These are phyloP conservation scores for Calocybe indica DNA, from an alignment of 768 basidiomycete species.

Conservation along the genomic window DNA sequence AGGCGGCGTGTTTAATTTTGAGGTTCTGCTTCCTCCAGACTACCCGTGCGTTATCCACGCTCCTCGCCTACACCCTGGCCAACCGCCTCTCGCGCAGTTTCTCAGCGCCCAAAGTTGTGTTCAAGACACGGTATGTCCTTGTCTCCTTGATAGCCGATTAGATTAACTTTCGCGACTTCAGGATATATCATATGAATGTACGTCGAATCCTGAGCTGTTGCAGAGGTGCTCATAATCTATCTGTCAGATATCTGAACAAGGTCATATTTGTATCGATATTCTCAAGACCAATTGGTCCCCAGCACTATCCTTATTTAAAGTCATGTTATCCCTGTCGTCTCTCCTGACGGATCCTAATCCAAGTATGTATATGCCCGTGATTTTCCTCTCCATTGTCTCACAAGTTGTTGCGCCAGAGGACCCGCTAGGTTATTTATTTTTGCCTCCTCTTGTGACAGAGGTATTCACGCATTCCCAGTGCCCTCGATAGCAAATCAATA, in stretches of 20 bases:
- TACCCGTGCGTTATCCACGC: constrained; percentile 61
- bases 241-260: constrained; percentile 61
- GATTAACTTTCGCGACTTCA: constrained; percentile 16
- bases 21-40: constrained; percentile 60
- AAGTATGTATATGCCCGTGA: constrained; percentile 39
- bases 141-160: background rate
- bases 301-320: constrained; percentile 89
- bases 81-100: constrained; percentile 40
- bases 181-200: constrained; percentile 87
- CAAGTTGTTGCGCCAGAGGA: constrained; percentile 41
- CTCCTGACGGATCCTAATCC: constrained; percentile 94
- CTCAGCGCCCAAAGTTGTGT: constrained; percentile 71
- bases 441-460: background rate
- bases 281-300: constrained; percentile 95
- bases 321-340: constrained; percentile 89
- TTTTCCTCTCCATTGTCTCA: background rate
- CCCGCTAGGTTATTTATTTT: constrained; percentile 50
- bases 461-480: constrained; percentile 29
- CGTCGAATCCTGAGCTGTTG: constrained; percentile 10
- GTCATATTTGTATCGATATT: constrained; percentile 83
- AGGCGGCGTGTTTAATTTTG: constrained; percentile 67
- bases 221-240: background rate
- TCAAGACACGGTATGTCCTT: constrained; percentile 58
- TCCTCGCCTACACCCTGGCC: constrained; percentile 1
- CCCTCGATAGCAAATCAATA: constrained; percentile 71